Base-by-base conservation (phyloP, 2,329 filamentous ascomycete species). In the Pseudocercospora musae region DNA sequence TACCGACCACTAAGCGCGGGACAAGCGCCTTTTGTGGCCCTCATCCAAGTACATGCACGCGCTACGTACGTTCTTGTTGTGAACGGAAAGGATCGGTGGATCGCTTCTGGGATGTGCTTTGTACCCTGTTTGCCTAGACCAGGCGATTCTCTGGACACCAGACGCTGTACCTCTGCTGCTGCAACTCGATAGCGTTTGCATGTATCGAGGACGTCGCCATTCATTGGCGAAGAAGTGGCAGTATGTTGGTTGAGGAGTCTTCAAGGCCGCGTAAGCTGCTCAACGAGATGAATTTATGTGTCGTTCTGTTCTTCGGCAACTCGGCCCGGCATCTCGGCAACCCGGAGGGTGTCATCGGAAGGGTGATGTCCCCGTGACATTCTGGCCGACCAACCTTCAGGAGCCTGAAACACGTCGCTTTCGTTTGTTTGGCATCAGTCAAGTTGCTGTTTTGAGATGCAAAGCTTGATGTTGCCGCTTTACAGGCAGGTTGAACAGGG, bases 361-460 rank as follows among this genome's bases (percentile, higher is more conserved):
- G n/a, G 37, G 37, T 5, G 20, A 13, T 48, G 44, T 11, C 18
- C 44, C 18, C 11, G 18, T 15, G 44, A 48, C 42, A 7, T 46
- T 46, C 42, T 46, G n/a, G 7, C 20, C 42, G 20, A 25, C 13
- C 21, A 21, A 23, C 23, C 25, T 23, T 52, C 21, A 9, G 23
- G 21, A n/a, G 20, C 15, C 25, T 18, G 48, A 52, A 52, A 52
- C 48, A 29, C 7, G 21, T 52, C 48, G 48, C 48, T 52, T 92
- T 21, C 93, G 94, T 76, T 98, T 94, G 77, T 98, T 98, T 79
- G 98, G 55, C 57, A 68, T 95, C 90, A 23, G 83, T 92, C 92
- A 98, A 96, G 70, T 90, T 89, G 64, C 89, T 89, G 37, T 80
- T 76, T 62, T 46, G 42, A 48, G 44, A 23, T 48, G 75, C 89